These are phyloP conservation scores for Aristolochia contorta DNA, from an alignment of 164 flowering plant species.

Conservation along the genomic window DNA sequence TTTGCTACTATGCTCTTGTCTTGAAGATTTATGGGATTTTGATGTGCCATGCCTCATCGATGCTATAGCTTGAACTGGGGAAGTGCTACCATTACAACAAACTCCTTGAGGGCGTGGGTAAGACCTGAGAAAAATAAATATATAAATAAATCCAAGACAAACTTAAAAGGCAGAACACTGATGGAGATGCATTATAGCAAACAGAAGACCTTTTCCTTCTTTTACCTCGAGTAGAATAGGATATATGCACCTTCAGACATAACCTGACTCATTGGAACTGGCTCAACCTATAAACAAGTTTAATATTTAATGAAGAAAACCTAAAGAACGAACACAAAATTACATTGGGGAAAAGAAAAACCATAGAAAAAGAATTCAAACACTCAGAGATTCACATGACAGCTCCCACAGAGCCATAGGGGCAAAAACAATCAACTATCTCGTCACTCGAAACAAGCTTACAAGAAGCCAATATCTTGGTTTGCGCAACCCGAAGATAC, in stretches of 20 bases:
- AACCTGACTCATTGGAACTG: constrained; percentile 58
- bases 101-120: constrained; percentile 50
- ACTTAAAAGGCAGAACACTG: background rate
- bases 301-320: background rate
- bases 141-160: constrained; percentile 5
- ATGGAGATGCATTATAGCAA: background rate
- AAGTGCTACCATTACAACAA: constrained; percentile 18
- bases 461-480: too few relatives aligned
- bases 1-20: constrained; percentile 18
- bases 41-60: constrained; percentile 16
- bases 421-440: too few relatives aligned
- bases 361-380: too few relatives aligned
- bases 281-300: constrained; percentile 46
- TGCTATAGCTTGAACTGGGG: constrained; percentile 17
- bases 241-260: constrained; percentile 93
- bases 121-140: constrained; percentile 44
- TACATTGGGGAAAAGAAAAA: too few relatives aligned
- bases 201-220: background rate
- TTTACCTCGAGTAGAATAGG: constrained; percentile 71
- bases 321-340: too few relatives aligned
- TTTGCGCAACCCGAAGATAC: too few relatives aligned
- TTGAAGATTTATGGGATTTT: constrained; percentile 25
- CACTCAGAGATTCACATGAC: too few relatives aligned
- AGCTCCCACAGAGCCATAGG: too few relatives aligned
- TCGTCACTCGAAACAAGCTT: too few relatives aligned